Base-by-base conservation (phyloP, 2,329 filamentous ascomycete species). In the Aspergillus flavus region DNA sequence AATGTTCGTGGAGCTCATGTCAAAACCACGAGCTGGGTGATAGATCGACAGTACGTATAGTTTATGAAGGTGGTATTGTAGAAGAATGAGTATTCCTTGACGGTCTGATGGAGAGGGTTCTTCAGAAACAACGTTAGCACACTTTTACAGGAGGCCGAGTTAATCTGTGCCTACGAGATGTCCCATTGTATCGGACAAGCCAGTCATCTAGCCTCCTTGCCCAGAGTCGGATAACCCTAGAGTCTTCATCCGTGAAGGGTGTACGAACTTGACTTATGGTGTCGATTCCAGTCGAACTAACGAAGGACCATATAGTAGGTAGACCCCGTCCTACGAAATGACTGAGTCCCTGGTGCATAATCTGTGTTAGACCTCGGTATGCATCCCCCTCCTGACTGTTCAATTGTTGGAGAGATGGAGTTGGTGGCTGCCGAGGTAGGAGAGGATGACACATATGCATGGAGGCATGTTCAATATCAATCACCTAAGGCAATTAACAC, bases 41-140 rank as follows among this genome's bases (percentile, higher is more conserved):
- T 74, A 74, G 14, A 74, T 74, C 12, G 72, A 74, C 2, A 74
- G 59, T 7, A 74, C 72, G 30, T 73, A 74, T 48, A 74, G 58
- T 55, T 74, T 74, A 53, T 74, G 72, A 10, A 74, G 58, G 50
- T 74, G 72, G 61, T 74, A 74, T 26, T 74, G 72, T n/a, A 74
- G 62, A 41, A 74, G 61, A 12, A 74, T 74, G 12, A 73, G 57
- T 26, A 74, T 74, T 6, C 72, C 72, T 30, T 73, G 71, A 43
- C 72, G 66, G 56, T 74, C 72, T 16, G 72, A 73, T 5, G 72
- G 67, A 23, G 57, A 59, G 21, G 57, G 57, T 32, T 59, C 57
- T 59, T 23, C 34, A n/a, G 7, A 23, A 7, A 30, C 26, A 32
- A 19, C 14, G 32, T 62, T 39, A 58, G 55, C 30, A 14, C 48